Evolutionary conservation across 352 stramenopile genomes (phyloP), one percentile per base, ranked within the genome.

Genomic region (Phytophthora cajani): DNA sequence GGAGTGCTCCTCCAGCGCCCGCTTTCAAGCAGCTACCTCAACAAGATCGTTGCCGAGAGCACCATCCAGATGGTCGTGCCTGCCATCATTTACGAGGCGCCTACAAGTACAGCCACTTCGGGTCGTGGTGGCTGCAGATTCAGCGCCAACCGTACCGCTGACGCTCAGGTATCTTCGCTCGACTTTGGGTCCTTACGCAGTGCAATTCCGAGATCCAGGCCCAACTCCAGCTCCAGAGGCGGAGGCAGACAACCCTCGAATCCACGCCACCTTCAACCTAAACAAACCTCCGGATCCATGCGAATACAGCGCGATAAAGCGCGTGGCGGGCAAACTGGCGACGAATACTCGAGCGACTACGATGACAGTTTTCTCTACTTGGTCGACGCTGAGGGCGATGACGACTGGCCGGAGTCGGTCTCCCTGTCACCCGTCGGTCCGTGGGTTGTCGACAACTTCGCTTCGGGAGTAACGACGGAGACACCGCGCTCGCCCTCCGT

Each of bases 351-450:
- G n/a, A 67, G 69, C 51, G 32, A 69, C 53, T 47, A 38, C 44
- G 62, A 32, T 19, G 53, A 76, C 42, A 47, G 56, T 42, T 75
- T 64, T 52, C 72, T 79, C 49, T 75, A 79, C 55, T 55, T 67
- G 4, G 69, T 77, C 16, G 71, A 72, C 27, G 60, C 64, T 57
- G 50, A 65, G 33, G 68, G 69, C 21, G 57, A 50, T 56, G 54
- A 44, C 5, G 58, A 69, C 7, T 55, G 47, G 17, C 27, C 56
- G n/a, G 67, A 70, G 14, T 69, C 62, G 3, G 62, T 50, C 50
- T 78, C 33, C 5, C 57, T 70, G 0, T 91, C 84, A 11, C 80
- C 82, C 1, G 70, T 91, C 12, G 84, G 82, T 11, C 84, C 84
- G 8, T 91, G 84, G 84, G 50, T 80, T 5, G 42, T 72, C 0